Conservation (phyloP, 129 eudicot genomes). For the Pseudognaphalium luteoalbum region DNA sequence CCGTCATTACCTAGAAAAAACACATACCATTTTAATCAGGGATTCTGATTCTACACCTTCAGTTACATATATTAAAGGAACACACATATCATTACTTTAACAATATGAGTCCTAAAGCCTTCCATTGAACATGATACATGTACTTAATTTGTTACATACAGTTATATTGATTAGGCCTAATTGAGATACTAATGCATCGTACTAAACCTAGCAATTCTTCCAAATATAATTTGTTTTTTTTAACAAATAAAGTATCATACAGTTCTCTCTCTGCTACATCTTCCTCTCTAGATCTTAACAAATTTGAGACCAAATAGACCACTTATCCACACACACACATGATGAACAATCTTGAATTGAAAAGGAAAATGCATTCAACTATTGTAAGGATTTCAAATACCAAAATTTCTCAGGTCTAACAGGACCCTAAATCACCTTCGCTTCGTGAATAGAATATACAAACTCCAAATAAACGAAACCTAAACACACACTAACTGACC, state of each 20-base stretch:
- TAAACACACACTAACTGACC: conserved; percentile 11
- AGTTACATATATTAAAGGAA: not conserved
- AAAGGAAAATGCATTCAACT: conserved; percentile 5
- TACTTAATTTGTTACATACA: not conserved
- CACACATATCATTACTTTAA: conserved; percentile 43
- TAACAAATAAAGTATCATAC: too few relatives aligned
- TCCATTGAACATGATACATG: not conserved
- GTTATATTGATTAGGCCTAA: not conserved
- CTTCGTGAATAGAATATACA: not conserved
- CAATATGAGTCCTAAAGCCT: conserved; percentile 35
- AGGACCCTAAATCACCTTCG: not conserved
- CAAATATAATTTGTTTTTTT: too few relatives aligned
- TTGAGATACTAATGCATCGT: not conserved
- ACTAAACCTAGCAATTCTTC: too few relatives aligned
- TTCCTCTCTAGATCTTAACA: not conserved
- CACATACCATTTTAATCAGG: not conserved
- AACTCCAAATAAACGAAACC: conserved; percentile 13
- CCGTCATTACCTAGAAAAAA: conserved; percentile 47
- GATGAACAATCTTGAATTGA: conserved; percentile 2
- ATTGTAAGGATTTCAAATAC: conserved; percentile 6
- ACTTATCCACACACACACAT: conserved; percentile 12
- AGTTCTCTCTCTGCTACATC: not conserved
- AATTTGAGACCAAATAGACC: not conserved
- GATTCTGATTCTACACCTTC: conserved; percentile 1
- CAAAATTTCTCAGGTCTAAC: not conserved